A percentile compares a stretch with the other conserved stretches of the same genome.
These are phyloP conservation scores for Chenopodium album DNA, from an alignment of 148 eudicot genomes.

Conservation along the genomic window DNA sequence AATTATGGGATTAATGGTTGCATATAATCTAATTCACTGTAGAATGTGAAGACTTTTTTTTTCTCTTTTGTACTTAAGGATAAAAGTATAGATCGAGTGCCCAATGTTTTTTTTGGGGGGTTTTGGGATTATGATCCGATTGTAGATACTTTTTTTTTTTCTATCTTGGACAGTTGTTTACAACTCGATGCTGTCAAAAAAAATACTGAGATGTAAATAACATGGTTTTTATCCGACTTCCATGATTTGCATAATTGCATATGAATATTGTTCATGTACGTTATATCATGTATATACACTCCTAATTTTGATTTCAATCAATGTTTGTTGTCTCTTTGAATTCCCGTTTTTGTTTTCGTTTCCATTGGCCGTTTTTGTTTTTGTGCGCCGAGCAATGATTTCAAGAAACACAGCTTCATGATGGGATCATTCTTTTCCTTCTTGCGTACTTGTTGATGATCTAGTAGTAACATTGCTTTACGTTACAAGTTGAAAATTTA, in stretches of 20 bases:
- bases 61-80: not conserved
- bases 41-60: slow-evolving; percentile 25
- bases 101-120: not conserved
- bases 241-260: not conserved
- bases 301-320: too few species aligned
- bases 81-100: not conserved
- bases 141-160: slow-evolving; percentile 17
- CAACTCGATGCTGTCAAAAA: slow-evolving; percentile 5
- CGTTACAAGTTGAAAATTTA: too few species aligned
- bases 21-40: slow-evolving; percentile 34
- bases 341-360: too few species aligned
- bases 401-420: too few species aligned
- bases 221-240: not conserved
- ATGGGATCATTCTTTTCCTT: too few species aligned
- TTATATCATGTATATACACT: too few species aligned
- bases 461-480: too few species aligned
- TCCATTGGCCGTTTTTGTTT: too few species aligned
- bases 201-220: not conserved
- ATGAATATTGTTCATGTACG: not conserved
- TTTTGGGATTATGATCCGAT: slow-evolving; percentile 17
- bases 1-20: slow-evolving; percentile 39
- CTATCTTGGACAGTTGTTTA: not conserved
- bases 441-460: too few species aligned
- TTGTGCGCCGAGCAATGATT: too few species aligned
- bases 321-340: too few species aligned